Percentiles rank a stretch among this genome's conserved stretches.
phyloP scores from a whole-genome alignment of 495 filamentous ascomycete species.

The Hypomontagnella monticulosa region DNA sequence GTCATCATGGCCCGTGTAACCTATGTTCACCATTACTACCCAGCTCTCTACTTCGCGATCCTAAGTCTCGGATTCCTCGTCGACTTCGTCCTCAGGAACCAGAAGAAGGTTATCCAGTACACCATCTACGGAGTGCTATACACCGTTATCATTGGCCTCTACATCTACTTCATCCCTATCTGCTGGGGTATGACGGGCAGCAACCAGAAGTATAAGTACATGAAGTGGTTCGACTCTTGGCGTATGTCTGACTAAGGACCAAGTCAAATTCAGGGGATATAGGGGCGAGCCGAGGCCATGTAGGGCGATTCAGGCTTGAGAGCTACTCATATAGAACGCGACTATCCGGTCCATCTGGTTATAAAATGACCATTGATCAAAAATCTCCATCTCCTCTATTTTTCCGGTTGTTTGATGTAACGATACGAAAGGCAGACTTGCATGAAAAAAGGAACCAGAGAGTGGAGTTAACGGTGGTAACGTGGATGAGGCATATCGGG shows the following conservation, averaged over 20 bases:
- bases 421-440: constrained; percentile 39
- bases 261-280: neutral
- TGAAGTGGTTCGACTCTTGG: constrained; percentile 88
- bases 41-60: constrained; percentile 98
- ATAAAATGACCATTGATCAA: constrained; percentile 55
- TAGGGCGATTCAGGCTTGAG: neutral
- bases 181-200: constrained; percentile 94
- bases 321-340: constrained; percentile 27
- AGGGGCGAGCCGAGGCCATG: constrained; percentile 11
- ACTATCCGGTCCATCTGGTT: constrained; percentile 37
- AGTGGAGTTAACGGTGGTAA: constrained; percentile 34
- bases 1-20: constrained; percentile 97
- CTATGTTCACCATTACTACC: constrained; percentile 99
- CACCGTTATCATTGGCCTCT: constrained; percentile 75
- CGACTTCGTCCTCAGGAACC: constrained; percentile 78
- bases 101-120: constrained; percentile 67
- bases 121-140: constrained; percentile 77
- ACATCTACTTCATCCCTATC: constrained; percentile 90
- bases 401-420: constrained; percentile 39
- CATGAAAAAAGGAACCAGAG: constrained; percentile 24
- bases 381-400: constrained; percentile 47
- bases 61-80: constrained; percentile 86
- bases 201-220: constrained; percentile 83
- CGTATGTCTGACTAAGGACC: constrained; percentile 67
- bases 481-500: constrained; percentile 38